Conservation (phyloP, 2,329 filamentous ascomycete genomes). For the Trichoderma endophyticum region DNA sequence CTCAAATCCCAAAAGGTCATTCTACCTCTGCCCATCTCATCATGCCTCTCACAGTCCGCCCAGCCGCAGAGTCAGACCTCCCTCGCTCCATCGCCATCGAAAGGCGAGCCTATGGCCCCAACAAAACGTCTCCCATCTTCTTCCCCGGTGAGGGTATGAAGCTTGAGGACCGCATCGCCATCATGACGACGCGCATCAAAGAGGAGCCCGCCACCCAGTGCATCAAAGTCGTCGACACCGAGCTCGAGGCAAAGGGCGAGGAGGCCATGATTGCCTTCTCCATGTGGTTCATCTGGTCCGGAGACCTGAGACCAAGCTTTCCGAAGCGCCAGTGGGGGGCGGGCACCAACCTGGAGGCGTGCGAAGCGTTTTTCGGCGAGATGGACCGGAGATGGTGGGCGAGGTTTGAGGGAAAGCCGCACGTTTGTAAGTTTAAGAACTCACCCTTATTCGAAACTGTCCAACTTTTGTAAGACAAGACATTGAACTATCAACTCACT, state of each 20-base stretch:
- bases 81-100: constrained; percentile 37
- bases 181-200: constrained; percentile 24
- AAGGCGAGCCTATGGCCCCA: constrained; percentile 34
- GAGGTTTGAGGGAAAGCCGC: constrained; percentile 32
- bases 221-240: constrained; percentile 37
- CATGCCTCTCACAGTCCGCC: constrained; percentile 39
- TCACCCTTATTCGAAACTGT: too few species aligned
- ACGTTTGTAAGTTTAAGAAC: constrained; percentile 33
- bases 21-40: neutral
- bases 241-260: constrained; percentile 27
- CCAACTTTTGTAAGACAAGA: neutral
- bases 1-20: neutral
- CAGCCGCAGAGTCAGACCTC: constrained; percentile 36
- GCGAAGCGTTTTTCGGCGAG: constrained; percentile 31
- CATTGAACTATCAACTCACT: too few species aligned
- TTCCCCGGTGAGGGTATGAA: constrained; percentile 29
- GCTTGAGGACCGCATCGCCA: constrained; percentile 23
- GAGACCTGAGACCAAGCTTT: constrained; percentile 14
- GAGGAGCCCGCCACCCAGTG: constrained; percentile 31
- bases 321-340: constrained; percentile 30
- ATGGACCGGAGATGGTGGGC: constrained; percentile 32
- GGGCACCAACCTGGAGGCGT: constrained; percentile 34
- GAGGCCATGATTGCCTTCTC: constrained; percentile 35
- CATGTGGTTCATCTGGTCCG: constrained; percentile 35
- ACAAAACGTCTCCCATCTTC: constrained; percentile 32